phyloP scores from a whole-genome alignment of 2,329 filamentous ascomycete genomes.

The Teratosphaeria gauchensis region DNA sequence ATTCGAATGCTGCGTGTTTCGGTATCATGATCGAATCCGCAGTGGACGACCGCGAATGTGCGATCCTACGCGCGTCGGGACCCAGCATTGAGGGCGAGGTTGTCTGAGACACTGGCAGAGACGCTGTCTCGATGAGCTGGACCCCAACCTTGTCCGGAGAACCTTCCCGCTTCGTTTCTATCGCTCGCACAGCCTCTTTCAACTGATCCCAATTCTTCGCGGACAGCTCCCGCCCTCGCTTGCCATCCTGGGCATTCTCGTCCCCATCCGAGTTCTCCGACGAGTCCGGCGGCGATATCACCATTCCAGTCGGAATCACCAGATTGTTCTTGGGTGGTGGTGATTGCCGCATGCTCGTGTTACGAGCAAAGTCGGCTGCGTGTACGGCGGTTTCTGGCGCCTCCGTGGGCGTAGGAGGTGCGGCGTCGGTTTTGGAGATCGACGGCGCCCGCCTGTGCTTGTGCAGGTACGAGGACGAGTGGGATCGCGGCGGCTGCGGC shows the following conservation, averaged over 20 bases:
- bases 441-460: slow-evolving; percentile 53
- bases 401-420: slow-evolving; percentile 22
- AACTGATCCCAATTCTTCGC: slow-evolving; percentile 52
- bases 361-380: slow-evolving; percentile 27
- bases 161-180: slow-evolving; percentile 54
- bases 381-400: slow-evolving; percentile 8
- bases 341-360: slow-evolving; percentile 65
- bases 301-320: slow-evolving; percentile 69
- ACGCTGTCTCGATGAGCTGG: slow-evolving; percentile 10
- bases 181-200: slow-evolving; percentile 71
- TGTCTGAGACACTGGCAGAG: slow-evolving; percentile 26
- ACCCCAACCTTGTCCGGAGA: slow-evolving; percentile 41
- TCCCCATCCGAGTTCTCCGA: slow-evolving; percentile 74
- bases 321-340: slow-evolving; percentile 71
- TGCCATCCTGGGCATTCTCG: slow-evolving; percentile 21
- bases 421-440: slow-evolving; percentile 26
- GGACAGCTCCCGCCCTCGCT: slow-evolving; percentile 28
- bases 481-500: slow-evolving; percentile 44
- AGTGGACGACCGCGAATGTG: slow-evolving; percentile 51
- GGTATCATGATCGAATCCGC: slow-evolving; percentile 44
- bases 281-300: slow-evolving; percentile 88
- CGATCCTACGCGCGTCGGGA: slow-evolving; percentile 49
- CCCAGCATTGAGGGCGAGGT: slow-evolving; percentile 34
- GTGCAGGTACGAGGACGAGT: slow-evolving; percentile 52
- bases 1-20: slow-evolving; percentile 33